Conservation (phyloP, 257 asterid genomes). For the Ehretia macrophylla region DNA sequence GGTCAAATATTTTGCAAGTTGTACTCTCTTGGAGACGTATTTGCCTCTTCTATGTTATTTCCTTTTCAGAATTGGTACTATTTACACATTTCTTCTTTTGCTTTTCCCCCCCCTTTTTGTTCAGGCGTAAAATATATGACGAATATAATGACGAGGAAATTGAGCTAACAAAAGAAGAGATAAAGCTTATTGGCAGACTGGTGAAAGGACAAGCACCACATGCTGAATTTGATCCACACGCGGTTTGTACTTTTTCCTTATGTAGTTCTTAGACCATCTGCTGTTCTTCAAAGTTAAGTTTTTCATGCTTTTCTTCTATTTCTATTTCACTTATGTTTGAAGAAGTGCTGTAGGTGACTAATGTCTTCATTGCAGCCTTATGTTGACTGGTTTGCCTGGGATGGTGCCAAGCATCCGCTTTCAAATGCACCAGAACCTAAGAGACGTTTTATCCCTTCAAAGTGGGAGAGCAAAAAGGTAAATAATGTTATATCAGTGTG, state of each 20-base stretch:
- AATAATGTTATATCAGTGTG: conserved; percentile 7
- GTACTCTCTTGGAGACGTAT: too few species aligned
- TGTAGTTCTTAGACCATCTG: neutral
- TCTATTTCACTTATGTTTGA: conserved; percentile 4
- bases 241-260: conserved; percentile 52
- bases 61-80: neutral
- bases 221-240: conserved; percentile 84
- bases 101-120: neutral
- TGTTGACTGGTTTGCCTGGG: conserved; percentile 83
- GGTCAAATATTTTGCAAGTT: too few species aligned
- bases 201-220: conserved; percentile 90
- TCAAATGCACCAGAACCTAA: conserved; percentile 97
- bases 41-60: neutral
- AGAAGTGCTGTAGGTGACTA: too few species aligned
- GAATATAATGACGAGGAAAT: conserved; percentile 89
- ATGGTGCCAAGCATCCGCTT: conserved; percentile 75
- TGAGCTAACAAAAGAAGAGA: conserved; percentile 78
- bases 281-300: neutral
- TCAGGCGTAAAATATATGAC: conserved; percentile 82
- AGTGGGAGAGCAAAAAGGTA: conserved; percentile 90
- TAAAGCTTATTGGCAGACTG: conserved; percentile 51
- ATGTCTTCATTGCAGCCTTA: conserved; percentile 49
- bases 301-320: conserved; percentile 10
- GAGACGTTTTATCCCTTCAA: conserved; percentile 93
- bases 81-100: conserved; percentile 14